phyloP scores from a whole-genome alignment of 2,329 filamentous ascomycete species.

The Byssochlamys sp. region DNA sequence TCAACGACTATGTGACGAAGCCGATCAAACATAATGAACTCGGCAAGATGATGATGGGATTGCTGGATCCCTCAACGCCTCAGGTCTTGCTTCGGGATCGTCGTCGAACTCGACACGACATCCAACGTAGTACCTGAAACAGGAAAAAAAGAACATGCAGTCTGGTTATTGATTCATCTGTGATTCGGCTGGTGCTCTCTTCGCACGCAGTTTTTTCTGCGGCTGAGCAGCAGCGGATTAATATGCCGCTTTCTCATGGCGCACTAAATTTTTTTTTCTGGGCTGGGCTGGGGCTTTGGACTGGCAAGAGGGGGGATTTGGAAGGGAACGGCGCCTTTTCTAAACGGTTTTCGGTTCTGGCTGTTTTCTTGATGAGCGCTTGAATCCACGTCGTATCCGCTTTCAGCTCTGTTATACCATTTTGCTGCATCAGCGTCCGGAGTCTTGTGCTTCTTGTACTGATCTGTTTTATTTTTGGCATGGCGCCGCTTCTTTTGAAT shows the following conservation, averaged over 20 bases:
- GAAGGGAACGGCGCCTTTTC: background rate
- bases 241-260: background rate
- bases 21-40: conserved; percentile 42
- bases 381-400: background rate
- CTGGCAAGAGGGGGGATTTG: background rate
- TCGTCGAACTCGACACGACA: conserved; percentile 3
- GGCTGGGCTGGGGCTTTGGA: background rate
- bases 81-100: conserved; percentile 35
- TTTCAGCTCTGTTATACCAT: conserved; percentile 1
- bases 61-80: conserved; percentile 35
- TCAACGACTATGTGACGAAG: conserved; percentile 43
- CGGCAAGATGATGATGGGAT: conserved; percentile 41
- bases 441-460: background rate
- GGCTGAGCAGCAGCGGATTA: background rate
- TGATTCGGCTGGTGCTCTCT: background rate
- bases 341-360: background rate
- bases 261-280: background rate
- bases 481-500: background rate
- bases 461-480: background rate
- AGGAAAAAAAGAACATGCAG: background rate
- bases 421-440: background rate
- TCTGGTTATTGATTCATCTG: background rate
- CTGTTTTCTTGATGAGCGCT: background rate
- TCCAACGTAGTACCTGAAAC: background rate
- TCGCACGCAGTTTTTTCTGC: background rate